A percentile compares a stretch with the other conserved stretches of the same genome.
These are phyloP conservation scores for Simmondsia chinensis DNA, from an alignment of 148 eudicot genomes.

Conservation along the genomic window DNA sequence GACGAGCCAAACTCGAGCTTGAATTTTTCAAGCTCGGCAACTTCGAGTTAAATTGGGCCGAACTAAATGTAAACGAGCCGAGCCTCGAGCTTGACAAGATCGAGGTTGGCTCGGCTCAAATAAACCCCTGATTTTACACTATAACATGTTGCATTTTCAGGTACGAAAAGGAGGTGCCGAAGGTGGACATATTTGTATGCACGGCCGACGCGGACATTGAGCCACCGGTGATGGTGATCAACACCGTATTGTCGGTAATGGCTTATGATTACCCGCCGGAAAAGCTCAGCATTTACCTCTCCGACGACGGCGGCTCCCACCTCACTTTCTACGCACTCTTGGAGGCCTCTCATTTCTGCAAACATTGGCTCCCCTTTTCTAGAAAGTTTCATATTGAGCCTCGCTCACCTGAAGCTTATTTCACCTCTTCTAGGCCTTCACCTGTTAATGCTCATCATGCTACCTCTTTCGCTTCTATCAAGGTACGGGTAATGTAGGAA, in stretches of 20 bases:
- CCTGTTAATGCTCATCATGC: conserved; percentile 11
- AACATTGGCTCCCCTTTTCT: conserved; percentile 69
- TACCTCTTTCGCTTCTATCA: conserved; percentile 24
- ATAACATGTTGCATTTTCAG: conserved; percentile 7
- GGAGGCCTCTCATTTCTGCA: conserved; percentile 55
- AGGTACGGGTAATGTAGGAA: conserved; percentile 19
- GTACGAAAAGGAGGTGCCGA: conserved; percentile 37
- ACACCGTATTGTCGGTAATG: conserved; percentile 67
- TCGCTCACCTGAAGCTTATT: conserved; percentile 65
- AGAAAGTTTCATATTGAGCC: conserved; percentile 50
- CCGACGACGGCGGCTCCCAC: conserved; percentile 77
- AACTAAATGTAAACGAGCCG: too few species aligned
- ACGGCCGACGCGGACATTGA: conserved; percentile 55
- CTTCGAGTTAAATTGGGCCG: too few species aligned
- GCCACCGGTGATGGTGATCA: conserved; percentile 64
- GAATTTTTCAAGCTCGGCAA: too few species aligned
- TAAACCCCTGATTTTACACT: not conserved
- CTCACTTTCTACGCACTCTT: conserved; percentile 64
- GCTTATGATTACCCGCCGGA: conserved; percentile 59
- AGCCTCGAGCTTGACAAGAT: too few species aligned
- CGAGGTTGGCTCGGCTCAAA: too few species aligned
- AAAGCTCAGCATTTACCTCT: conserved; percentile 53
- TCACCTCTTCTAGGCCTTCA: conserved; percentile 16
- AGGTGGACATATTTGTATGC: conserved; percentile 64
- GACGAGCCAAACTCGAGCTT: too few species aligned